Evolutionary conservation across 371 early-diverging fungal genomes (phyloP).

Genomic region (Parasitella parasitica): DNA sequence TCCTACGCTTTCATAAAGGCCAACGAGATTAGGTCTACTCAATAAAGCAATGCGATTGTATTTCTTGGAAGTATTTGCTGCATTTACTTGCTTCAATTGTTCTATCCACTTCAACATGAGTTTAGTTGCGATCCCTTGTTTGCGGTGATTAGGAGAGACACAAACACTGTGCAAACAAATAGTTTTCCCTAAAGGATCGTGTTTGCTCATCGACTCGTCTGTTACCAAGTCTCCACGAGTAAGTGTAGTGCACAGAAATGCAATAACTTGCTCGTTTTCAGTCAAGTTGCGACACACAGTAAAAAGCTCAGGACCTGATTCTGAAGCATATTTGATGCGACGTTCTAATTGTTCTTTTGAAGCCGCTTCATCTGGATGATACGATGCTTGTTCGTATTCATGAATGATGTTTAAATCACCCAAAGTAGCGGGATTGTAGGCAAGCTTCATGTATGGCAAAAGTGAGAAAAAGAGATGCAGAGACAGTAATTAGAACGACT

Average conservation of each 20-base stretch:
- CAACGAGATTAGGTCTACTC: conserved; percentile 52
- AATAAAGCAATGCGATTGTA: conserved; percentile 58
- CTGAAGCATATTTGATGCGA: conserved; percentile 49
- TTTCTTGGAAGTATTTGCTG: background rate
- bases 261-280: conserved; percentile 36
- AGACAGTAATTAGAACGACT: background rate
- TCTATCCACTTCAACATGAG: conserved; percentile 52
- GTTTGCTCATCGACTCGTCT: conserved; percentile 63
- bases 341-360: conserved; percentile 52
- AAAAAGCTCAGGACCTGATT: conserved; percentile 53
- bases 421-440: conserved; percentile 18
- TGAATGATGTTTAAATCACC: conserved; percentile 32
- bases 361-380: conserved; percentile 68
- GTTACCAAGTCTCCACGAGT: conserved; percentile 49
- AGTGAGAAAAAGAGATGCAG: background rate
- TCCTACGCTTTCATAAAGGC: conserved; percentile 64
- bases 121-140: conserved; percentile 58
- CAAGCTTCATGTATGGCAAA: conserved; percentile 9
- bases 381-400: conserved; percentile 45
- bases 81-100: conserved; percentile 28
- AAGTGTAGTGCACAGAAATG: conserved; percentile 63
- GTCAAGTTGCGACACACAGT: conserved; percentile 43
- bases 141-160: conserved; percentile 46
- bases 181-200: conserved; percentile 62
- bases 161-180: conserved; percentile 75